Evolutionary conservation across 768 basidiomycete species (phyloP).

Genomic region (Lactifluus hygrophoroides): DNA sequence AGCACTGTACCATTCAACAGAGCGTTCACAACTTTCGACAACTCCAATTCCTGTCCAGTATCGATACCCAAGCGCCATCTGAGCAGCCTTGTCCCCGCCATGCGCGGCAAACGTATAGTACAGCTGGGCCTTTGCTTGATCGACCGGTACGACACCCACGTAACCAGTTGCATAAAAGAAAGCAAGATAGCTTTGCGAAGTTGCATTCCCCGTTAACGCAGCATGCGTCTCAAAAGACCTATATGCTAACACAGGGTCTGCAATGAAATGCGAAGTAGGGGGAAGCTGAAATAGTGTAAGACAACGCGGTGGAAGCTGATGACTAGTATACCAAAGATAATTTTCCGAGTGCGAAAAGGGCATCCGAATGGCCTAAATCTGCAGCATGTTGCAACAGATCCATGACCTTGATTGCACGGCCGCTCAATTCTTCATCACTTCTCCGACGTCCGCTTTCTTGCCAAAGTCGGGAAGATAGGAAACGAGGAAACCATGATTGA

Average conservation of each 20-base stretch:
- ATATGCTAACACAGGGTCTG: slow-evolving; percentile 55
- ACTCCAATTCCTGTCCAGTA: slow-evolving; percentile 96
- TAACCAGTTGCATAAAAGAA: slow-evolving; percentile 91
- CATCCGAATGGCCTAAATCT: slow-evolving; percentile 68
- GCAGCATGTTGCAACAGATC: slow-evolving; percentile 75
- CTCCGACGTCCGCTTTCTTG: slow-evolving; percentile 36
- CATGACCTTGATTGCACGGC: slow-evolving; percentile 72
- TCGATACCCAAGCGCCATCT: slow-evolving; percentile 90
- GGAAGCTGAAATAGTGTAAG: slow-evolving; percentile 46
- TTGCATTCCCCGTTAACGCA: slow-evolving; percentile 65
- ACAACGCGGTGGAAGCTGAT: not conserved
- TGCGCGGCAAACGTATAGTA: slow-evolving; percentile 94
- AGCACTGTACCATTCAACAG: slow-evolving; percentile 82
- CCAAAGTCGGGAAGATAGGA: slow-evolving; percentile 34
- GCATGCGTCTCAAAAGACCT: slow-evolving; percentile 59
- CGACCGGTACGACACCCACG: slow-evolving; percentile 47
- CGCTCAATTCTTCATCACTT: slow-evolving; percentile 56
- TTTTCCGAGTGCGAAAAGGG: slow-evolving; percentile 57
- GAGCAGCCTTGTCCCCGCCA: slow-evolving; percentile 76
- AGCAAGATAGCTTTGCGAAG: slow-evolving; percentile 76
- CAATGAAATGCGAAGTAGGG: slow-evolving; percentile 55
- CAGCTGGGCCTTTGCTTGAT: slow-evolving; percentile 77
- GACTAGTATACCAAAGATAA: slow-evolving; percentile 48
- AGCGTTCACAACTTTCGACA: slow-evolving; percentile 73
- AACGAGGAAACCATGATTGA: slow-evolving; percentile 42